Conservation (phyloP, 2,329 filamentous ascomycete genomes). For the Chrysosporium queenslandicum region DNA sequence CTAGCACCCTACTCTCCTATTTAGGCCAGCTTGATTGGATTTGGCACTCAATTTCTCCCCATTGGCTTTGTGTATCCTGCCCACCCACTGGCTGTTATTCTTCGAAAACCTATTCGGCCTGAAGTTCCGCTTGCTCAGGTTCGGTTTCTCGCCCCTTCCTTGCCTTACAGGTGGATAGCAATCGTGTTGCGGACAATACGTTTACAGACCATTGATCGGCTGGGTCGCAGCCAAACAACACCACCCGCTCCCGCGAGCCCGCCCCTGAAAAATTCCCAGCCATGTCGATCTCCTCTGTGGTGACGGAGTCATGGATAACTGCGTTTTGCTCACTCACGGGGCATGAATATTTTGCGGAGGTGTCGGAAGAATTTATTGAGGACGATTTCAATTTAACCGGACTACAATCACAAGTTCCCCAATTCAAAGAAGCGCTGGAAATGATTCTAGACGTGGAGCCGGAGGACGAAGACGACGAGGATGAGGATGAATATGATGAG, state of each 20-base stretch:
- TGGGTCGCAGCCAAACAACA: too few relatives aligned
- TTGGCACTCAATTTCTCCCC: too few relatives aligned
- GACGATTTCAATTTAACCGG: constrained; percentile 99
- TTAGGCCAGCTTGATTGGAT: neutral
- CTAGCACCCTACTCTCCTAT: neutral
- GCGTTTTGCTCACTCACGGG: constrained; percentile 92
- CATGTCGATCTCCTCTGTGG: constrained; percentile 39
- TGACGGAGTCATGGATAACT: constrained; percentile 88
- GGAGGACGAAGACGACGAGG: constrained; percentile 65
- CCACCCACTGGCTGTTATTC: too few relatives aligned
- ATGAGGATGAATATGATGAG: constrained; percentile 57
- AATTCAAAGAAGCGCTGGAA: constrained; percentile 98
- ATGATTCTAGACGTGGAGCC: constrained; percentile 99
- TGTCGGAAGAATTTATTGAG: constrained; percentile 97
- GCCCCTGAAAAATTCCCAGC: constrained; percentile 31
- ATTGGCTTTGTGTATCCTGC: too few relatives aligned
- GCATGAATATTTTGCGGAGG: constrained; percentile 98
- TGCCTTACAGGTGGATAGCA: too few relatives aligned
- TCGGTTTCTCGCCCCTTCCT: too few relatives aligned
- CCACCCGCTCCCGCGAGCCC: constrained; percentile 16
- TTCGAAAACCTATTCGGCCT: too few relatives aligned
- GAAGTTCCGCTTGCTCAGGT: too few relatives aligned
- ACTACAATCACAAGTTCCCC: constrained; percentile 85
- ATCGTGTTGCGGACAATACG: too few relatives aligned
- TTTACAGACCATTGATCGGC: too few relatives aligned